Evolutionary conservation across 1,284 basidiomycete genomes (phyloP).

Genomic region (Fomes fomentarius): DNA sequence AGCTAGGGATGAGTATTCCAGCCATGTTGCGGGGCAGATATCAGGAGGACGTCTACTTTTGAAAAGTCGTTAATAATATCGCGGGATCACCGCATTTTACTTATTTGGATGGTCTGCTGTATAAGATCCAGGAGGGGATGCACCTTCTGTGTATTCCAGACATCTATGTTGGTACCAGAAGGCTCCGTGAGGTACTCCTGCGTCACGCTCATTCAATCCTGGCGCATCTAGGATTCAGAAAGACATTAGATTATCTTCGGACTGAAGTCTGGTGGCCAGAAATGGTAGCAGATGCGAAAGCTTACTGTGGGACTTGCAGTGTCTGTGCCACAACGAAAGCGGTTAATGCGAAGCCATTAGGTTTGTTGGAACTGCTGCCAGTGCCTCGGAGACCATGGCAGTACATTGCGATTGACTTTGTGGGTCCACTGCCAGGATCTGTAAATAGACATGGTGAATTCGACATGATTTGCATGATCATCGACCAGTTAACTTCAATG

Average conservation of each 20-base stretch:
- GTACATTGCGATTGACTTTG: slow-evolving; percentile 41
- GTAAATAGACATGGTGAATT: slow-evolving; percentile 23
- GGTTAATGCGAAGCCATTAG: slow-evolving; percentile 24
- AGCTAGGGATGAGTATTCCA: no score
- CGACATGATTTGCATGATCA: slow-evolving; percentile 25
- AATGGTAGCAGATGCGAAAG: slow-evolving; percentile 25
- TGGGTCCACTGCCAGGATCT: slow-evolving; percentile 39
- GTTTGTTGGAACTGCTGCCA: slow-evolving; percentile 28
- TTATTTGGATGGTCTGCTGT: slow-evolving; percentile 1
- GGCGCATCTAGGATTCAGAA: slow-evolving; percentile 33
- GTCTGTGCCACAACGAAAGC: slow-evolving; percentile 32
- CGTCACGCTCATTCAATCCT: slow-evolving; percentile 33
- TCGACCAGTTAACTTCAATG: slow-evolving; percentile 38
- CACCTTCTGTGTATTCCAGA: slow-evolving; percentile 29
- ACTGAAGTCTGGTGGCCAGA: slow-evolving; percentile 35
- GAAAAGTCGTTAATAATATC: neutral
- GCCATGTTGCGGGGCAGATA: slow-evolving; percentile 10
- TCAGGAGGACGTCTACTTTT: slow-evolving; percentile 14
- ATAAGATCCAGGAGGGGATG: neutral
- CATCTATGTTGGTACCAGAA: slow-evolving; percentile 15
- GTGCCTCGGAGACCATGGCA: slow-evolving; percentile 33
- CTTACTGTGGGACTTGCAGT: slow-evolving; percentile 30
- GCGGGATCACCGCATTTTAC: neutral
- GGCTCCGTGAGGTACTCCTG: slow-evolving; percentile 30
- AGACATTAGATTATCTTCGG: slow-evolving; percentile 32